These are phyloP conservation scores for Fraxinus sp. DNA, from an alignment of 305 asterid genomes.

Conservation along the genomic window DNA sequence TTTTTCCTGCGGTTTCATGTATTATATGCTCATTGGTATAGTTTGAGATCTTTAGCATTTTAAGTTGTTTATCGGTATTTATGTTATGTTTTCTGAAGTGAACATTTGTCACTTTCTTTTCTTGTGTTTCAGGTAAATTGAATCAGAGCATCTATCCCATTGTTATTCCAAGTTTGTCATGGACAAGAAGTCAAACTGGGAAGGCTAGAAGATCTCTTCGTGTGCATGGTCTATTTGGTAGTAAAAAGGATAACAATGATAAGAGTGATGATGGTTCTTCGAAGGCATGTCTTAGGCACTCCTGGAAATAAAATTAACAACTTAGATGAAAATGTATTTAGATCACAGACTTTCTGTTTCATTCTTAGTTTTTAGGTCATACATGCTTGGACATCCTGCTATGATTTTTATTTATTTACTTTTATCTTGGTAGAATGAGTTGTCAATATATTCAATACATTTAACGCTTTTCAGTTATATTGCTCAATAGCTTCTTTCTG, in stretches of 20 bases:
- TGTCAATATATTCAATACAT: neutral
- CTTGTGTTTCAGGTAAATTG: conserved; percentile 43
- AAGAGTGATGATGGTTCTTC: conserved; percentile 58
- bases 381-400: neutral
- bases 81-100: neutral
- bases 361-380: neutral
- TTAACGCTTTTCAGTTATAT: neutral
- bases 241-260: conserved; percentile 68
- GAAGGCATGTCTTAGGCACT: conserved; percentile 47
- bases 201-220: conserved; percentile 47
- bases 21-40: neutral
- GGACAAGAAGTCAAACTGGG: conserved; percentile 37
- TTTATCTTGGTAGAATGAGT: neutral
- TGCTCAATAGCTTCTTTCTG: neutral
- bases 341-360: neutral
- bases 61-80: conserved; percentile 8
- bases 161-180: conserved; percentile 37
- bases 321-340: conserved; percentile 9
- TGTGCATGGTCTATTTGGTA: conserved; percentile 76
- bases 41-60: neutral
- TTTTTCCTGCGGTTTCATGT: neutral
- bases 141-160: conserved; percentile 36
- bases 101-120: conserved; percentile 19
- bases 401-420: neutral
- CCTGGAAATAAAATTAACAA: conserved; percentile 4